These are phyloP conservation scores for Shiraia sp. DNA, from an alignment of 2,329 filamentous ascomycete genomes.

Conservation along the genomic window DNA sequence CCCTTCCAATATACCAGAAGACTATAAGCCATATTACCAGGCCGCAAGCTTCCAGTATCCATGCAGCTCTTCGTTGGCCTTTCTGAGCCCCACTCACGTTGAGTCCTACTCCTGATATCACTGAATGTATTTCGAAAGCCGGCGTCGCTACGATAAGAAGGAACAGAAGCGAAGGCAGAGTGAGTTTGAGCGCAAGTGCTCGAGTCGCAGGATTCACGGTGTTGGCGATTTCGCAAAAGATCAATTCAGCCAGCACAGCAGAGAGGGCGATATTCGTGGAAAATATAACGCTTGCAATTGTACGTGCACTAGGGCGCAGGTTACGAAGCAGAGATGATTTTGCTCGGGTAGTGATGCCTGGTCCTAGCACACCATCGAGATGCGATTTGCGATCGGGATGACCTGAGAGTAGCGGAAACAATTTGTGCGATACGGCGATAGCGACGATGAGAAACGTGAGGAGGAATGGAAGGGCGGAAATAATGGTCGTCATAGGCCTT, in stretches of 20 bases:
- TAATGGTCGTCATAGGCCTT: slow-evolving; percentile 56
- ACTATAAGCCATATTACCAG: slow-evolving; percentile 70
- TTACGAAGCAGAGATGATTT: slow-evolving; percentile 39
- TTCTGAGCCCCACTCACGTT: slow-evolving; percentile 63
- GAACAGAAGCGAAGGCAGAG: slow-evolving; percentile 71
- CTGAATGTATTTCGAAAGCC: slow-evolving; percentile 74
- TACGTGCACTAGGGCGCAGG: slow-evolving; percentile 41
- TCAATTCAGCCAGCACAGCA: slow-evolving; percentile 75
- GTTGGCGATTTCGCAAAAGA: slow-evolving; percentile 82
- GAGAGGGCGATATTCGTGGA: slow-evolving; percentile 77
- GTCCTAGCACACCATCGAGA: slow-evolving; percentile 64
- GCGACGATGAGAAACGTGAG: slow-evolving; percentile 69
- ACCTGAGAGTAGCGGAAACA: slow-evolving; percentile 74
- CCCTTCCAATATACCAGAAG: slow-evolving; percentile 77
- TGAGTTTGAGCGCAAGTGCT: slow-evolving; percentile 68
- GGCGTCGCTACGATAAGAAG: slow-evolving; percentile 76
- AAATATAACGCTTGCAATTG: slow-evolving; percentile 67
- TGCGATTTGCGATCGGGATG: slow-evolving; percentile 61
- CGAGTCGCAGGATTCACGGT: slow-evolving; percentile 70
- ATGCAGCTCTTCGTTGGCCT: slow-evolving; percentile 63
- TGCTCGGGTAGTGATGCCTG: slow-evolving; percentile 40
- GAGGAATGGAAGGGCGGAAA: slow-evolving; percentile 70
- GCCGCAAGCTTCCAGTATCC: slow-evolving; percentile 64
- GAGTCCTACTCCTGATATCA: slow-evolving; percentile 62
- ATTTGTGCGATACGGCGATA: slow-evolving; percentile 64